Evolutionary conservation across 495 filamentous ascomycete genomes (phyloP), one percentile per base, ranked within the genome.

Genomic region (Clavariopsis aquatica): DNA sequence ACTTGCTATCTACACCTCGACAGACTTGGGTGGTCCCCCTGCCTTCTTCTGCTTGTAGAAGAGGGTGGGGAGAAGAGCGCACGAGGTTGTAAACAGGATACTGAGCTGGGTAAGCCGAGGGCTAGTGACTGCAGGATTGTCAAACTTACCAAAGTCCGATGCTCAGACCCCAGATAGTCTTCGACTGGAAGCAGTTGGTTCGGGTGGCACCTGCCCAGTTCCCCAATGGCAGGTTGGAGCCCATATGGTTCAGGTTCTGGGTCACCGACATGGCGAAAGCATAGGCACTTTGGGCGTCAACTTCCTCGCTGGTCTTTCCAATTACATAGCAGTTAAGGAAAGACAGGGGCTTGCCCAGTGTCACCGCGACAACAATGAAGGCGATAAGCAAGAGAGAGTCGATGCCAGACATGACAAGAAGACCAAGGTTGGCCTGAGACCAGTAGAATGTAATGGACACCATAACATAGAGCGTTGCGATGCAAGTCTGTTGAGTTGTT

Each of bases 161-260:
- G 75, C 83, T 83, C 59, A 96, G 75, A 19, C 92, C 93, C 93
- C 92, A 96, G 64, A 93, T 86, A 12, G 88, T 84, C 80, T 96
- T 96, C 75, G 89, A 88, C 81, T 94, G 86, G 67, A 84, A 85
- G 78, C 93, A 96, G 61, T 90, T 88, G 17, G 82, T 74, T 78
- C 86, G 86, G 56, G 82, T 87, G 13, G 81, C 79, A 28, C 85
- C 80, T 66, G 90, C 81, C 85, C 85, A 89, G 64, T 80, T 73
- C 65, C 66, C 68, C 71, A 88, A 86, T 23, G 81, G 78, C 24
- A 88, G 74, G 24, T 67, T 72, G 29, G 59, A 57, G 17, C 73
- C 75, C 29, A 66, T 66, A 27, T 73, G 73, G 10, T 79, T 78
- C 72, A 82, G 77, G 52, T 78, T 82, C 28, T 65, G 53, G 24